Base-by-base conservation (phyloP, 306 rosid species). In the Astragalus glycyphyllos region DNA sequence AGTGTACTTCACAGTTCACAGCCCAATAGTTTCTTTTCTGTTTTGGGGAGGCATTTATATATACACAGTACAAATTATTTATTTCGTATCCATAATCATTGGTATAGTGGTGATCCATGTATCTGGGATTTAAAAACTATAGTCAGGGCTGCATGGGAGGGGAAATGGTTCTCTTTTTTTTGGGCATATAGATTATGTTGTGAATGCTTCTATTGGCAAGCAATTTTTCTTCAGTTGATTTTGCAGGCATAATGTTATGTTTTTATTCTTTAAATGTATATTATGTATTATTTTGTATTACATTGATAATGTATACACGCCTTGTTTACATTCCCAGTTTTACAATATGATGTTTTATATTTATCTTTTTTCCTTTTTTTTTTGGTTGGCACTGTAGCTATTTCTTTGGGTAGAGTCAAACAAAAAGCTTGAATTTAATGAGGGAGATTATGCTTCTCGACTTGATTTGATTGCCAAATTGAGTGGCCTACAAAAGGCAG, bases 381-480 rank as follows among this genome's bases (percentile, higher is more conserved):
- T 73, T 41, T 23, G 37, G 32, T 61, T 32, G 65, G 72, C 66
- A 80, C 74, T 81, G 82, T 86, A 93, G 98, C 79, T 90, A 54
- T 85, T 84, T 6, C 89, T 88, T 79, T 93, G 98, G 98, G 65
- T 87, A 74, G 96, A 86, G 75, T 71, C 75, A 45, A 85, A 79
- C 31, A 77, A 84, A 48, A 51, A 72, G 84, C 79, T 85, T 67
- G 92, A 93, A 20, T 86, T 83, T 67, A 3, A 16, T 23, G 92
- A 90, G 76, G 77, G 54, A 46, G 92, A 90, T 79, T 87, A 90
- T 82, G 84, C 85, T 70, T 87, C 96, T 80, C 87, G 82, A 12
- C 74, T 93, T 29, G 94, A 88, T 83, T 78, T 93, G 75, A 83
- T 90, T 74, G 89, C 90, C 76, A 90, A 90, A 82, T 59, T 87